A percentile compares a stretch with the other conserved stretches of the same genome.
Conservation (phyloP, 169 alveolate genomes). For the Cryptosporidium meleagridis region DNA sequence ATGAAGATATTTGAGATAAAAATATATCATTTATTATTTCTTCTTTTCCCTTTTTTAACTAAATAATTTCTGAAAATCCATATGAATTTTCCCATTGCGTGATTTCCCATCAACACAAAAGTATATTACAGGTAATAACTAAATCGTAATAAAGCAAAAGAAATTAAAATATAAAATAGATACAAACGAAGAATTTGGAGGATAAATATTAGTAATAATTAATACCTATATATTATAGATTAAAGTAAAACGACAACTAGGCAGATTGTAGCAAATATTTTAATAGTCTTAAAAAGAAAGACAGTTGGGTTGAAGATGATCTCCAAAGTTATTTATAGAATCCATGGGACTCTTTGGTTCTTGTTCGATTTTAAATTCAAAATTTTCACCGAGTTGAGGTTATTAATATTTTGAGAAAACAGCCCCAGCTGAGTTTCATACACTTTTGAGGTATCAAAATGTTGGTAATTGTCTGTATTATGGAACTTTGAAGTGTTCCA, state of each 20-base stretch:
- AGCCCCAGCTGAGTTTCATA: not conserved
- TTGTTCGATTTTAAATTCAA: not conserved
- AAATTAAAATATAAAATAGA: not conserved
- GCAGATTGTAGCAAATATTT: not conserved
- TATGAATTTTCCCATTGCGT: not conserved
- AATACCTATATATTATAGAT: slow-evolving; percentile 61
- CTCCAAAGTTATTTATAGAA: not conserved
- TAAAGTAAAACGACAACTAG: slow-evolving; percentile 8
- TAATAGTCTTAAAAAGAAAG: not conserved
- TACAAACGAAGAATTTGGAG: not conserved
- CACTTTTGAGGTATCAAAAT: not conserved
- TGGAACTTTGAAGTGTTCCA: not conserved
- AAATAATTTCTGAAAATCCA: too few species aligned
- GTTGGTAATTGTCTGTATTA: not conserved
- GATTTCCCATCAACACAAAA: not conserved
- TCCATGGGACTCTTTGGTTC: not conserved
- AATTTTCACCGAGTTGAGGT: not conserved
- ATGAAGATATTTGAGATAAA: not conserved
- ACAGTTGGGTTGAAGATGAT: not conserved
- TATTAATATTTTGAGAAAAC: not conserved
- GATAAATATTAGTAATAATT: slow-evolving; percentile 10
- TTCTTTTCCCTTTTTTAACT: too few species aligned
- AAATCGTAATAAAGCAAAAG: not conserved
- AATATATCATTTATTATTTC: too few species aligned
- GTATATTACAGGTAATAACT: not conserved